Conservation (phyloP, 306 rosid species). For the Malus orientalis region DNA sequence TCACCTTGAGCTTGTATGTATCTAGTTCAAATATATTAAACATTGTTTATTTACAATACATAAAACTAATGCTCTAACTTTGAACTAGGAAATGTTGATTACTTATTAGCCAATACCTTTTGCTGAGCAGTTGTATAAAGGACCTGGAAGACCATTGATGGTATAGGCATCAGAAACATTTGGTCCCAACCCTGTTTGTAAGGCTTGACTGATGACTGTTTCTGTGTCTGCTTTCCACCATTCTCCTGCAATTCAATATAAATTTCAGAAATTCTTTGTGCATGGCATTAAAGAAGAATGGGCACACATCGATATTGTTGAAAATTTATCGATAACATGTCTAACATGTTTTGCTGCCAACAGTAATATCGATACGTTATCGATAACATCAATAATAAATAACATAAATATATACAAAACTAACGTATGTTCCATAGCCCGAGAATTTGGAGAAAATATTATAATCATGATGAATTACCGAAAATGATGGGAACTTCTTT, state of each 20-base stretch:
- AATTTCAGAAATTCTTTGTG: not conserved
- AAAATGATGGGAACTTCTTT: constrained; percentile 57
- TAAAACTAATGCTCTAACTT: not conserved
- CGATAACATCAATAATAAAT: too few relatives aligned
- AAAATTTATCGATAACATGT: not conserved
- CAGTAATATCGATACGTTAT: too few relatives aligned
- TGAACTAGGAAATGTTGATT: not conserved
- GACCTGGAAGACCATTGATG: constrained; percentile 74
- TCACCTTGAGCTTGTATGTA: constrained; percentile 52
- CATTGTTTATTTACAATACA: not conserved
- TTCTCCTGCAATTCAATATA: constrained; percentile 40
- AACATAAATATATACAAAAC: too few relatives aligned
- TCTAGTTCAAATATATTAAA: constrained; percentile 23
- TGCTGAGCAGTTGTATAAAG: constrained; percentile 42
- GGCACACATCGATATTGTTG: not conserved
- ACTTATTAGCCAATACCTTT: constrained; percentile 31
- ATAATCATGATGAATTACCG: constrained; percentile 21
- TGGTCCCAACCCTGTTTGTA: constrained; percentile 51
- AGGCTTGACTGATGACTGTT: constrained; percentile 54
- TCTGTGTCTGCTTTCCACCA: constrained; percentile 86
- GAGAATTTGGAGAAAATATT: too few relatives aligned
- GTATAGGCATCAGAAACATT: constrained; percentile 65
- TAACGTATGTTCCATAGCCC: too few relatives aligned
- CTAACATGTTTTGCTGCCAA: not conserved
- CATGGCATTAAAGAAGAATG: not conserved